These are phyloP conservation scores for Silene conica DNA, from an alignment of 148 eudicot species.

Conservation along the genomic window DNA sequence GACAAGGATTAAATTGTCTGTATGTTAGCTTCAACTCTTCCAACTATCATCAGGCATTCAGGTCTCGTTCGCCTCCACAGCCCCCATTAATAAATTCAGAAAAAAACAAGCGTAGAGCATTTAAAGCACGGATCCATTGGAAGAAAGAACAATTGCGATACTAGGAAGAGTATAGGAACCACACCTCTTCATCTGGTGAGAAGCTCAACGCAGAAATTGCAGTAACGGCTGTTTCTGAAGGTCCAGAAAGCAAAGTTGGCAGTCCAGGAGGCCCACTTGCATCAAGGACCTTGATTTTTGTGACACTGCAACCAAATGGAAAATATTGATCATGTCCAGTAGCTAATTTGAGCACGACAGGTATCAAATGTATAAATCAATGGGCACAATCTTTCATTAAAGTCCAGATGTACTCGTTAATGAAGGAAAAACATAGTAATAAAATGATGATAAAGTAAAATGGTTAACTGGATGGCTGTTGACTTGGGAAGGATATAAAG, in stretches of 20 bases:
- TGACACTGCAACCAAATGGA: conserved; percentile 40
- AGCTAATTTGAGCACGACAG: conserved; percentile 8
- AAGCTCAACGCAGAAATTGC: conserved; percentile 85
- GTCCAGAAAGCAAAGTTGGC: conserved; percentile 72
- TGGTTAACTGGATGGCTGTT: neutral
- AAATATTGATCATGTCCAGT: conserved; percentile 2
- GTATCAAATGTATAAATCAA: neutral
- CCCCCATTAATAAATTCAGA: neutral
- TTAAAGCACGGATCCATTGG: neutral
- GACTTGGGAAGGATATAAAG: neutral
- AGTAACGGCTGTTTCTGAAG: conserved; percentile 49
- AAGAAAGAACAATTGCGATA: neutral
- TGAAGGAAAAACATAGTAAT: neutral
- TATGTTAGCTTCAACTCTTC: neutral
- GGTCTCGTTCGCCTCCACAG: neutral
- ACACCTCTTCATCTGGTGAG: conserved; percentile 98
- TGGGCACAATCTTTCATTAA: neutral
- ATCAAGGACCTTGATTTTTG: conserved; percentile 84
- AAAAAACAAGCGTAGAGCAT: conserved; percentile 6
- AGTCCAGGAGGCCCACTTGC: conserved; percentile 98
- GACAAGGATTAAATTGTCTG: neutral
- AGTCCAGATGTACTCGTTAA: neutral
- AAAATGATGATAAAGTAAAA: neutral
- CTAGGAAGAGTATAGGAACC: neutral
- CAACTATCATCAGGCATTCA: neutral